These are phyloP conservation scores for Niveomyces coronatus DNA, from an alignment of 2,329 filamentous ascomycete genomes.

Conservation along the genomic window DNA sequence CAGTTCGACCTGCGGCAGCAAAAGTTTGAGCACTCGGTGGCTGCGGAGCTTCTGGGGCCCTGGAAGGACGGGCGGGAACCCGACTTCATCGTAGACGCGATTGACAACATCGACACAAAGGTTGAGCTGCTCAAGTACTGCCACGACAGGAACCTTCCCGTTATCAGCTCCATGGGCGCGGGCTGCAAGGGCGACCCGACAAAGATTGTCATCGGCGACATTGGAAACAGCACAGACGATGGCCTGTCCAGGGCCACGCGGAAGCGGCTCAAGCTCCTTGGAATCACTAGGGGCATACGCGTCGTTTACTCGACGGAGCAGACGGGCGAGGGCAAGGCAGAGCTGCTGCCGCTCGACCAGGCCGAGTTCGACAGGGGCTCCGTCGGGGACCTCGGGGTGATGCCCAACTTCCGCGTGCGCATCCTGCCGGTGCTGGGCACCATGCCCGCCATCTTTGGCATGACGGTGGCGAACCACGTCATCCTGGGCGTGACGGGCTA, in stretches of 20 bases:
- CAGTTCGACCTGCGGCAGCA: conserved; percentile 78
- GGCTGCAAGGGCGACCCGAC: conserved; percentile 86
- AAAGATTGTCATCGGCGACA: conserved; percentile 80
- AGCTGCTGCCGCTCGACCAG: conserved; percentile 74
- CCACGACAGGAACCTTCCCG: conserved; percentile 61
- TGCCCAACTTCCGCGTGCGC: conserved; percentile 88
- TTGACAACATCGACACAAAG: conserved; percentile 97
- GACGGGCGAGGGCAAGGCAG: conserved; percentile 80
- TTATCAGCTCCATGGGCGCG: conserved; percentile 93
- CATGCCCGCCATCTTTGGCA: conserved; percentile 94
- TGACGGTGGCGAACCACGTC: conserved; percentile 84
- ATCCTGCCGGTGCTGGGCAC: conserved; percentile 92
- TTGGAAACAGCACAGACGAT: conserved; percentile 79
- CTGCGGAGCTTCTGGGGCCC: conserved; percentile 53
- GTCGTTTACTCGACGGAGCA: conserved; percentile 91
- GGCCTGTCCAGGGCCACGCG: conserved; percentile 78
- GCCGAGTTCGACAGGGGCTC: conserved; percentile 80
- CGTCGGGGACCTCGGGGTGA: conserved; percentile 75
- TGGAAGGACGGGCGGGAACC: conserved; percentile 58
- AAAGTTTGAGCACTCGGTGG: conserved; percentile 63
- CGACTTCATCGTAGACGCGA: conserved; percentile 90
- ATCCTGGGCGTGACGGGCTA: conserved; percentile 76
- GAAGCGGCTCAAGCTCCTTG: conserved; percentile 63
- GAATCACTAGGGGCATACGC: conserved; percentile 76
- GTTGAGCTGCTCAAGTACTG: conserved; percentile 86